Conservation (phyloP, 129 eudicot species). For the Artemisia annua region DNA sequence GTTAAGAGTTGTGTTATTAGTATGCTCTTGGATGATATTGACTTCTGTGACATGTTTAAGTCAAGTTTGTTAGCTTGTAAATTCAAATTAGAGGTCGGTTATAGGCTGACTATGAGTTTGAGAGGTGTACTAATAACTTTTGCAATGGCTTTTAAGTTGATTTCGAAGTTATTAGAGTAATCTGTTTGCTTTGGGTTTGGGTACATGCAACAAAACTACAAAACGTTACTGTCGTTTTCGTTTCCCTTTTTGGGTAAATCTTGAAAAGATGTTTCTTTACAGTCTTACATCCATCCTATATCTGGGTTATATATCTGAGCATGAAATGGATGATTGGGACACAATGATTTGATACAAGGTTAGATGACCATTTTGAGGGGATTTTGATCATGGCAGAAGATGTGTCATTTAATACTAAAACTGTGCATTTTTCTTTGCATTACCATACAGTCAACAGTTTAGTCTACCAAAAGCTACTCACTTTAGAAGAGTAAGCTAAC, state of each 20-base stretch:
- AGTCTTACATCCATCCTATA: neutral
- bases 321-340: neutral
- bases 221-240: neutral
- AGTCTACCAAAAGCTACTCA: neutral
- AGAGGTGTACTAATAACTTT: neutral
- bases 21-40: constrained; percentile 1
- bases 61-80: constrained; percentile 16
- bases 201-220: neutral
- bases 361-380: neutral
- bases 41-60: neutral
- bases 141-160: neutral
- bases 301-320: neutral
- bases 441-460: neutral
- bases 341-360: neutral
- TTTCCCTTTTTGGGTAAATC: neutral
- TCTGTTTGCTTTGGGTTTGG: neutral
- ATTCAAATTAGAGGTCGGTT: constrained; percentile 11
- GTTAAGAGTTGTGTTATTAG: neutral
- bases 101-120: neutral
- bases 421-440: too few species aligned
- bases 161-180: neutral
- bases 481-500: neutral
- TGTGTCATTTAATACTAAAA: too few species aligned
- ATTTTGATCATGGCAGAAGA: neutral
- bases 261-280: neutral